Conservation (phyloP, 192 early-diverging fungal species). For the Entomortierella lignicola region DNA sequence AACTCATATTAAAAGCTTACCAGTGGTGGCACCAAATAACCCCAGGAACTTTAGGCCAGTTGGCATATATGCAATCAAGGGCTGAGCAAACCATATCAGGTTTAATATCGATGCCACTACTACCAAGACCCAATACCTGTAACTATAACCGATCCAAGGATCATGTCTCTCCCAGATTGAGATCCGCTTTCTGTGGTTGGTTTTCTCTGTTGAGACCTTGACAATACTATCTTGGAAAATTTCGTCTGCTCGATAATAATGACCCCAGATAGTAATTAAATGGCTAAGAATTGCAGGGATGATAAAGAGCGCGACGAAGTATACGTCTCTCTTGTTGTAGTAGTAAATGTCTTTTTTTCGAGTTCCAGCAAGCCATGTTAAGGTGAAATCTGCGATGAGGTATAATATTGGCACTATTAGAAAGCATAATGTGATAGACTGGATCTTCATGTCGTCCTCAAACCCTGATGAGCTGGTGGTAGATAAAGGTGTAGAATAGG, state of each 20-base stretch:
- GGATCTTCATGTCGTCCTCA: slow-evolving; percentile 2
- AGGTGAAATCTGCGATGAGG: slow-evolving; percentile 16
- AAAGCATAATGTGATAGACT: background rate
- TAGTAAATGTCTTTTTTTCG: slow-evolving; percentile 15
- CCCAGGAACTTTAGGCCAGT: slow-evolving; percentile 13
- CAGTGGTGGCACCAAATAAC: slow-evolving; percentile 18
- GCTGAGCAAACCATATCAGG: slow-evolving; percentile 38
- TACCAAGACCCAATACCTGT: slow-evolving; percentile 29
- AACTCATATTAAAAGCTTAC: too few species aligned
- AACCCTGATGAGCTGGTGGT: background rate
- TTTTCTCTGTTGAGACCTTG: background rate
- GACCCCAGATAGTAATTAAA: slow-evolving; percentile 49
- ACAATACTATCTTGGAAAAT: slow-evolving; percentile 30
- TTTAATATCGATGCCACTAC: slow-evolving; percentile 15
- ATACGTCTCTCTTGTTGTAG: slow-evolving; percentile 32
- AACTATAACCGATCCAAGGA: slow-evolving; percentile 32
- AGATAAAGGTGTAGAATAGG: background rate
- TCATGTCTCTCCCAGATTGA: slow-evolving; percentile 45
- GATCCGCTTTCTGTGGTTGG: slow-evolving; percentile 14
- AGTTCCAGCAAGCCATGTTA: slow-evolving; percentile 5
- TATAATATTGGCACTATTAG: slow-evolving; percentile 2
- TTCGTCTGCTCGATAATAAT: slow-evolving; percentile 30
- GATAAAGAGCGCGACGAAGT: slow-evolving; percentile 19
- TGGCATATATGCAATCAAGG: slow-evolving; percentile 28
- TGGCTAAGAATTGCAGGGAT: slow-evolving; percentile 26